Evolutionary conservation across 1,139 yeast species (phyloP), one percentile per base, ranked within the genome.

Genomic region (Sugiyamaella paludigena): DNA sequence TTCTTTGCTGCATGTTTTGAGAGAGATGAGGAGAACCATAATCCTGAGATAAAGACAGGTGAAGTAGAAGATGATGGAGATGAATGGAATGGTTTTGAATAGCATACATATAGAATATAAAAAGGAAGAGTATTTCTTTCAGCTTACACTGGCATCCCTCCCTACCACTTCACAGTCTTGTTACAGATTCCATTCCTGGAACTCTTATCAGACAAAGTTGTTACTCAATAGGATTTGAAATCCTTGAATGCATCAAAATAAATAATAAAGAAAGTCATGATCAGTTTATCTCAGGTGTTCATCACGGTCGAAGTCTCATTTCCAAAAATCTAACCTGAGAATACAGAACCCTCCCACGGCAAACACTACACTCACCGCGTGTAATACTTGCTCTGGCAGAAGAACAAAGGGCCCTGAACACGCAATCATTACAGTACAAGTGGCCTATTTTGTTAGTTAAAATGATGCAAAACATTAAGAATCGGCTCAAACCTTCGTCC

Each of bases 1-100:
- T 92, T 92, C 64, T 92, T 92, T 69, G 98, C 97, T 0, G 98
- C 87, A 1, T 82, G 87, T 49, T 85, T 86, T 64, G 78, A 81
- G 43, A 70, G 76, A 8, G 43, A 39, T 10, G 50, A 19, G 24
- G 24, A 19, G 24, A 19, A 19, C 24, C 24, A 4, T 5, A 5
- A 37, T 10, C 46, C 40, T 19, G 31, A 31, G 26, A 47, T 40
- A 4, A 50, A 38, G 4, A 49, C 38, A n/a, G 49, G 32, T 29
- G 45, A 41, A 19, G 47, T 30, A n/a, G 48, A 47, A 16, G 36
- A 49, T 11, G 39, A 29, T 8, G 35, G 40, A 29, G 43, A 44
- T 8, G 46, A 40, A 36, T 60, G 62, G 72, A 56, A 55, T 8
- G 73, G 72, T 2, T 67, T 68, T 47, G 68, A 63, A 9, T 33